These are phyloP conservation scores for Dactylellina cionopaga DNA, from an alignment of 2,329 filamentous ascomycete genomes.

Conservation along the genomic window DNA sequence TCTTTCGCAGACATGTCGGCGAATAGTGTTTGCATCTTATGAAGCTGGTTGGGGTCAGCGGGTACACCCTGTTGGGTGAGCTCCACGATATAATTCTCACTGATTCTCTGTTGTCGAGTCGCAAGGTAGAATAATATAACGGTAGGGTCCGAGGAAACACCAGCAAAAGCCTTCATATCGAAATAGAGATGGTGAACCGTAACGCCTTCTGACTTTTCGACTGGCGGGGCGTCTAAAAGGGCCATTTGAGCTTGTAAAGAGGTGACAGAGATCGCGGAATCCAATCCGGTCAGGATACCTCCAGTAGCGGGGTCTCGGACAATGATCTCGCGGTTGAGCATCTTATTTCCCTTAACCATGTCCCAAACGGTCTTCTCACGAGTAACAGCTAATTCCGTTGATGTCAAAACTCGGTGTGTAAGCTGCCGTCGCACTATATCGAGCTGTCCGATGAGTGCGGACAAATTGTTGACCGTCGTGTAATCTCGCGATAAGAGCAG, in stretches of 20 bases:
- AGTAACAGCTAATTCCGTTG: slow-evolving; percentile 79
- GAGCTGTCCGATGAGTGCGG: slow-evolving; percentile 80
- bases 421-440: slow-evolving; percentile 88
- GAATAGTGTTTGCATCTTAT: slow-evolving; percentile 84
- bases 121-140: slow-evolving; percentile 82
- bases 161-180: slow-evolving; percentile 83
- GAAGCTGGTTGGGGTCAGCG: slow-evolving; percentile 71
- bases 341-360: slow-evolving; percentile 90
- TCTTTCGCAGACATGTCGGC: slow-evolving; percentile 84
- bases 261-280: slow-evolving; percentile 90
- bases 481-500: slow-evolving; percentile 86
- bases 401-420: slow-evolving; percentile 90
- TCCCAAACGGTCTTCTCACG: slow-evolving; percentile 96
- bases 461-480: slow-evolving; percentile 79
- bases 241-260: slow-evolving; percentile 96
- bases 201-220: slow-evolving; percentile 72
- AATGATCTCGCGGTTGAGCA: slow-evolving; percentile 92
- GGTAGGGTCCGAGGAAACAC: slow-evolving; percentile 77
- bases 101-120: slow-evolving; percentile 75
- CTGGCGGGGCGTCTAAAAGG: slow-evolving; percentile 83
- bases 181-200: slow-evolving; percentile 83
- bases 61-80: slow-evolving; percentile 79
- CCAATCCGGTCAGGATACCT: slow-evolving; percentile 86
- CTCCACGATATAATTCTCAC: slow-evolving; percentile 83
- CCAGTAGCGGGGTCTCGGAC: slow-evolving; percentile 89